phyloP scores from a whole-genome alignment of 768 basidiomycete species.

The Candolleomyces aberdarensis region DNA sequence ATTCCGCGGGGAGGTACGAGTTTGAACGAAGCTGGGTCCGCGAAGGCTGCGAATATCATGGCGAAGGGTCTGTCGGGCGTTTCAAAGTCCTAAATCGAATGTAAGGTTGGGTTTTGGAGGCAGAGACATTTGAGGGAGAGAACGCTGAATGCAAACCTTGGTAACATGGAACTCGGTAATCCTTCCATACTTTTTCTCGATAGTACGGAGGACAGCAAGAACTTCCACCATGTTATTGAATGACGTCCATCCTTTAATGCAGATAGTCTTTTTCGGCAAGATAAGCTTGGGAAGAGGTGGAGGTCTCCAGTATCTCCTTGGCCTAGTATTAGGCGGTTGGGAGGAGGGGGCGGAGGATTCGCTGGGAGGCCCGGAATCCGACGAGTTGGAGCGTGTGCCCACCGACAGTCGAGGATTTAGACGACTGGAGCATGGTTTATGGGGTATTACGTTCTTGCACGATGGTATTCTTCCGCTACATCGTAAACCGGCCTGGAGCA shows the following conservation, averaged over 20 bases:
- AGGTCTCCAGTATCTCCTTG: slow-evolving; percentile 1
- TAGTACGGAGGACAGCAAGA: slow-evolving; percentile 46
- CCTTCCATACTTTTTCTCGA: slow-evolving; percentile 55
- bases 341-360: neutral
- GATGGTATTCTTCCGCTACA: neutral
- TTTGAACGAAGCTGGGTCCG: slow-evolving; percentile 36
- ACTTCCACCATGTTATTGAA: slow-evolving; percentile 48
- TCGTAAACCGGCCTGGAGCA: neutral
- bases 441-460: neutral
- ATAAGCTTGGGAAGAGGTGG: slow-evolving; percentile 1
- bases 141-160: slow-evolving; percentile 40
- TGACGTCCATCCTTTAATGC: slow-evolving; percentile 37
- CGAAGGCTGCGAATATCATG: slow-evolving; percentile 43
- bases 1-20: slow-evolving; percentile 29
- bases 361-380: neutral
- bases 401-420: neutral
- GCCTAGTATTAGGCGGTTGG: neutral
- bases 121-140: too few relatives aligned
- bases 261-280: slow-evolving; percentile 18
- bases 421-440: neutral
- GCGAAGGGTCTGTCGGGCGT: slow-evolving; percentile 39
- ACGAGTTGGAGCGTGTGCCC: neutral
- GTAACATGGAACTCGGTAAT: slow-evolving; percentile 40
- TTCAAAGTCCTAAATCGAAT: slow-evolving; percentile 43
- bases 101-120: neutral